Percentiles rank a stretch among this genome's conserved stretches.
Evolutionary conservation across 2,329 filamentous ascomycete genomes (phyloP).

Genomic region (Geoglossum cookeanum): DNA sequence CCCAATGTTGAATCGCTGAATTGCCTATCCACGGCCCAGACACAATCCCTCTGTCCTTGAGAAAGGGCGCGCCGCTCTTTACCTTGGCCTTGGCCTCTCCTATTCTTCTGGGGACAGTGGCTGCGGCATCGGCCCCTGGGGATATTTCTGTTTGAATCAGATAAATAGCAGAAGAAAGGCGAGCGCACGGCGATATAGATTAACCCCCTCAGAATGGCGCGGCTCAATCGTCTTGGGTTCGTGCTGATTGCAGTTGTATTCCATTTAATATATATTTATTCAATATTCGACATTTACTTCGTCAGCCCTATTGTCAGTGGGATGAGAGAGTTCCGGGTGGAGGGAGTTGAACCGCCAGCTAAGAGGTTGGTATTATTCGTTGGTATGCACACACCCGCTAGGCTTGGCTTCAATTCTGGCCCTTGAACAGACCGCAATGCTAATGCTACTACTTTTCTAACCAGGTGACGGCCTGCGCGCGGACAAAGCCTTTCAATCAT

Average conservation of each 20-base stretch:
- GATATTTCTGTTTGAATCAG: not conserved
- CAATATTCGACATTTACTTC: constrained; percentile 98
- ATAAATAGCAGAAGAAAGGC: not conserved
- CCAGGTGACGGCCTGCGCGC: constrained; percentile 78
- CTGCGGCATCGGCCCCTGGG: not conserved
- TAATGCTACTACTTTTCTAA: not conserved
- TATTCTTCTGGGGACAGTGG: not conserved
- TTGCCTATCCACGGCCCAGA: not conserved
- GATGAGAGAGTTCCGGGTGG: constrained; percentile 65
- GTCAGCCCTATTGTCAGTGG: constrained; percentile 92
- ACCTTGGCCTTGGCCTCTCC: not conserved
- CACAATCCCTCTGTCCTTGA: not conserved
- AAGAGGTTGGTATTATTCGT: constrained; percentile 86
- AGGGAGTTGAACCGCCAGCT: constrained; percentile 53
- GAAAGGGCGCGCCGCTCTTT: not conserved
- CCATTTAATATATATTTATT: constrained; percentile 82
- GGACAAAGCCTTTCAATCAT: constrained; percentile 91
- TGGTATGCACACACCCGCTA: constrained; percentile 31
- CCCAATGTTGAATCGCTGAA: not conserved
- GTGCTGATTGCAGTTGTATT: constrained; percentile 77
- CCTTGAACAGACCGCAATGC: not conserved
- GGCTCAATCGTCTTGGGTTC: constrained; percentile 57
- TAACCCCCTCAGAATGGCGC: constrained; percentile 10
- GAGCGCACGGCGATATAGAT: not conserved
- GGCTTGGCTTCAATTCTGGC: not conserved